phyloP scores from a whole-genome alignment of 139 green algal species.

The Chlorella sp. region DNA sequence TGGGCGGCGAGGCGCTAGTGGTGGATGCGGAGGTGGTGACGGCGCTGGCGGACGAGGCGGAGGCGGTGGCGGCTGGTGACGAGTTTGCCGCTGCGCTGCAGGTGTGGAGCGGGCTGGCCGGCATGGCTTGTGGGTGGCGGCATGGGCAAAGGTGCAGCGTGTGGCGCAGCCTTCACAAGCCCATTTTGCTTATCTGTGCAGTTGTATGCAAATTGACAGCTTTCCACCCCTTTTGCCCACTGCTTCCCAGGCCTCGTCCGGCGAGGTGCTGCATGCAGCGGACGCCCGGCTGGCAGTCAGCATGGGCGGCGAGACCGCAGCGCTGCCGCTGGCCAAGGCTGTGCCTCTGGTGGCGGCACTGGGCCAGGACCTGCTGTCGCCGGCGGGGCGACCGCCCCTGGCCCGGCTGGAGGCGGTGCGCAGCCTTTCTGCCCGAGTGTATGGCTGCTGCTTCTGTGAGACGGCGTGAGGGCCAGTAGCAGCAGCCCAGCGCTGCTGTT shows the following conservation, averaged over 20 bases:
- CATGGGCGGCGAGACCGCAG: not conserved
- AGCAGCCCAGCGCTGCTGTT: too few species aligned
- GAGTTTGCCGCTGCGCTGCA: conserved; percentile 42
- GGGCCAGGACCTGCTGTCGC: conserved; percentile 19
- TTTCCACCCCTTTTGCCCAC: not conserved
- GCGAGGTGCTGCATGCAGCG: not conserved
- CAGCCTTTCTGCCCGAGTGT: conserved; percentile 47
- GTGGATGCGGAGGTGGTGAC: conserved; percentile 53
- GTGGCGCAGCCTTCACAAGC: too few species aligned
- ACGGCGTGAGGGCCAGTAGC: not conserved
- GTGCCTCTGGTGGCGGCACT: conserved; percentile 34
- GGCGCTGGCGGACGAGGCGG: conserved; percentile 49
- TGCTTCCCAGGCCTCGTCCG: conserved; percentile 18
- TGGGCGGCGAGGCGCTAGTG: conserved; percentile 15
- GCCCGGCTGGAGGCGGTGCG: conserved; percentile 40
- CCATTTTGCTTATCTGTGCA: too few species aligned
- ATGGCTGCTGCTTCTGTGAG: conserved; percentile 44
- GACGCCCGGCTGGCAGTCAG: conserved; percentile 1
- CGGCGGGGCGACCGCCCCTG: conserved; percentile 12
- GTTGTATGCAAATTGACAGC: too few species aligned
- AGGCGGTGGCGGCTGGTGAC: conserved; percentile 28
- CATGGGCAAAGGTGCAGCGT: too few species aligned
- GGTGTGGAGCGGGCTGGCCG: conserved; percentile 2
- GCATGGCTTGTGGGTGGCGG: too few species aligned
- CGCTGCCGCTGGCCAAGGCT: conserved; percentile 53